These are phyloP conservation scores for Knufia fluminis DNA, from an alignment of 2,329 filamentous ascomycete genomes.

Conservation along the genomic window DNA sequence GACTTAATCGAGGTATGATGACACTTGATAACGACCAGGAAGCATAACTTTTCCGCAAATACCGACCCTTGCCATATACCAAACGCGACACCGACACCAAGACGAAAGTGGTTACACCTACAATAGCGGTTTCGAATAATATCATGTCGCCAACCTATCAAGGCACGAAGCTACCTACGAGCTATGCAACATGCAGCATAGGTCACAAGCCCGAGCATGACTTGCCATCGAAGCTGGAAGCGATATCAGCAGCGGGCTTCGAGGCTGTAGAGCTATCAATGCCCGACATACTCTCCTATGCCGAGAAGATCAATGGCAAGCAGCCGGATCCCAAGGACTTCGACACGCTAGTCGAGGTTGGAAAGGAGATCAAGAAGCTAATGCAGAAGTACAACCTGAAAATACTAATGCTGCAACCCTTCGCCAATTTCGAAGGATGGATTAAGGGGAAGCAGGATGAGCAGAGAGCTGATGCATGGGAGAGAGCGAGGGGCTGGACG, in stretches of 20 bases:
- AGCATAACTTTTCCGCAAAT: too few relatives aligned
- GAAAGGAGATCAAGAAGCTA: conserved; percentile 44
- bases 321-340: conserved; percentile 52
- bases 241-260: conserved; percentile 39
- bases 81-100: conserved; percentile 1
- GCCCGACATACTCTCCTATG: conserved; percentile 60
- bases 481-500: conserved; percentile 57
- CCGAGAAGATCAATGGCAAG: conserved; percentile 41
- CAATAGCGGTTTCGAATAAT: too few relatives aligned
- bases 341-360: conserved; percentile 46
- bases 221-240: conserved; percentile 31
- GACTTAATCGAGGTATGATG: too few relatives aligned
- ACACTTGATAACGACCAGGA: too few relatives aligned
- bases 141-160: conserved; percentile 11
- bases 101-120: neutral
- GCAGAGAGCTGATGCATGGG: conserved; percentile 50
- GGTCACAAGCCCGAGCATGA: conserved; percentile 28
- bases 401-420: conserved; percentile 66
- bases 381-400: conserved; percentile 47
- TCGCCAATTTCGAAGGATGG: conserved; percentile 72
- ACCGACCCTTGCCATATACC: too few relatives aligned
- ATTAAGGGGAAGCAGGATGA: conserved; percentile 43
- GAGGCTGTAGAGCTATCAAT: conserved; percentile 64
- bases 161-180: conserved; percentile 27
- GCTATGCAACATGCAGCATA: conserved; percentile 38